These are phyloP conservation scores for Annulohypoxylon truncatum DNA, from an alignment of 2,329 filamentous ascomycete genomes.

Conservation along the genomic window DNA sequence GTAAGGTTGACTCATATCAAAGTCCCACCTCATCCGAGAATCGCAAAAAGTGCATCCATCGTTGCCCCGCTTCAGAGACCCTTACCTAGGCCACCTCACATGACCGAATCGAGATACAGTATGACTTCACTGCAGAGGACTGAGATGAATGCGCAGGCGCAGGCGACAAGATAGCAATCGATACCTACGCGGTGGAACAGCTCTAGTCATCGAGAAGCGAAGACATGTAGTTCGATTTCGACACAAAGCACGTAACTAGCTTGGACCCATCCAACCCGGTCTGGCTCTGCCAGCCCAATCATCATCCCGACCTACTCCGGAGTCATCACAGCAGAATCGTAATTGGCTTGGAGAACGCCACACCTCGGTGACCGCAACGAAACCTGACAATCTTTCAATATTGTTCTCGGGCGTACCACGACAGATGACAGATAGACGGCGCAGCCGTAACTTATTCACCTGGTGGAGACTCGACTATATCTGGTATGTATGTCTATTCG, in stretches of 20 bases:
- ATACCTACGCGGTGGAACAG: slow-evolving; percentile 16
- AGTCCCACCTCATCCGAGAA: slow-evolving; percentile 41
- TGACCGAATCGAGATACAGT: slow-evolving; percentile 23
- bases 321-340: slow-evolving; percentile 21
- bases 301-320: slow-evolving; percentile 21
- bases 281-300: slow-evolving; percentile 29
- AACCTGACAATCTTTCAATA: slow-evolving; percentile 17
- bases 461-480: slow-evolving; percentile 8
- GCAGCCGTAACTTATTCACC: slow-evolving; percentile 21
- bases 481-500: slow-evolving; percentile 1
- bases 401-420: slow-evolving; percentile 34
- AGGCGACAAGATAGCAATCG: slow-evolving; percentile 5
- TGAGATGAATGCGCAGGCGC: slow-evolving; percentile 4
- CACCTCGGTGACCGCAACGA: slow-evolving; percentile 35
- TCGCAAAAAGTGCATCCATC: slow-evolving; percentile 24
- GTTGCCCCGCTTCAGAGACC: slow-evolving; percentile 33
- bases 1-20: slow-evolving; percentile 38
- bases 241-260: slow-evolving; percentile 15
- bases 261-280: slow-evolving; percentile 23
- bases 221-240: slow-evolving; percentile 9
- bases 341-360: slow-evolving; percentile 34
- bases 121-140: slow-evolving; percentile 12
- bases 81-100: slow-evolving; percentile 24
- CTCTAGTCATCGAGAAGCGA: slow-evolving; percentile 17
- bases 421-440: slow-evolving; percentile 29